Evolutionary conservation across 495 filamentous ascomycete genomes (phyloP).

Genomic region (Neurospora africana): DNA sequence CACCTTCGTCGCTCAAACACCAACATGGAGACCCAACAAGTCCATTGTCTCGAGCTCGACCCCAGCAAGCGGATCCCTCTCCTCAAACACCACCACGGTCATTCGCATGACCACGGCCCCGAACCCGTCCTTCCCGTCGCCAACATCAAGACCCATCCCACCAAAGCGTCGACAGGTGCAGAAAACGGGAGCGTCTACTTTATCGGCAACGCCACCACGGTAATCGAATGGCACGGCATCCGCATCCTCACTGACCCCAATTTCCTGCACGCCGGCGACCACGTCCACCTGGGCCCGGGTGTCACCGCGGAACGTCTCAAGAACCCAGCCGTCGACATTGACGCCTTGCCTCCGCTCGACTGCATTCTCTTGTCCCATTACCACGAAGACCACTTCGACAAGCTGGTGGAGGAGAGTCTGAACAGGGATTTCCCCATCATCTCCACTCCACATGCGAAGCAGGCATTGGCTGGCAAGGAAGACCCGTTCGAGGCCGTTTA

Average conservation of each 20-base stretch:
- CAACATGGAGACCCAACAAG: background rate
- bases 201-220: slow-evolving; percentile 56
- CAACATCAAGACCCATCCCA: slow-evolving; percentile 11
- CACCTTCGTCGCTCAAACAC: background rate
- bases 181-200: slow-evolving; percentile 35
- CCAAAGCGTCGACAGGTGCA: background rate
- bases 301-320: slow-evolving; percentile 42
- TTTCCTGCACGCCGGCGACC: slow-evolving; percentile 59
- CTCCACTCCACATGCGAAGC: slow-evolving; percentile 53
- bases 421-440: slow-evolving; percentile 51
- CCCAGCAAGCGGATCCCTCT: slow-evolving; percentile 14
- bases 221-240: slow-evolving; percentile 53
- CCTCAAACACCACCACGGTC: background rate
- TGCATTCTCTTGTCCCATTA: slow-evolving; percentile 55
- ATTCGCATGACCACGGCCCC: slow-evolving; percentile 4
- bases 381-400: slow-evolving; percentile 59
- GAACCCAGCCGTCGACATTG: slow-evolving; percentile 51
- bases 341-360: slow-evolving; percentile 52
- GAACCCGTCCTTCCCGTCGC: slow-evolving; percentile 8
- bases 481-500: slow-evolving; percentile 46
- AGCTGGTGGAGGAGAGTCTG: slow-evolving; percentile 47
- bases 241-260: slow-evolving; percentile 62
- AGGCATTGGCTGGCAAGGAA: slow-evolving; percentile 33
- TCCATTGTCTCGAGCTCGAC: slow-evolving; percentile 12
- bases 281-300: slow-evolving; percentile 57